Conservation (phyloP, 192 early-diverging fungal genomes). For the Coemansia sp. region DNA sequence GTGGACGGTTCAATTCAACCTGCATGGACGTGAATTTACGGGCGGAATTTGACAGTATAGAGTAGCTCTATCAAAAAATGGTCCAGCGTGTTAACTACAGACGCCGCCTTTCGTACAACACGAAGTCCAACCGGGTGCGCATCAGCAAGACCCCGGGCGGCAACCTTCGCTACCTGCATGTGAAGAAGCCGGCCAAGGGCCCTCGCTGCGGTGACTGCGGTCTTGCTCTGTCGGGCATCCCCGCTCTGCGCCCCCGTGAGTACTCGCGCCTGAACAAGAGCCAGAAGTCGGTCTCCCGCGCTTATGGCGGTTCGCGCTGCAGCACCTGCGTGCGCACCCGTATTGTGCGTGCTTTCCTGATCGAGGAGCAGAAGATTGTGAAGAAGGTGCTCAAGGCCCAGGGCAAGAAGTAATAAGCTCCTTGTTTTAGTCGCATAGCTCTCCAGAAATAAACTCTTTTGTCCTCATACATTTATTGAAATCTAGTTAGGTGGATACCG, state of each 20-base stretch:
- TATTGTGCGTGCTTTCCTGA: slow-evolving; percentile 97
- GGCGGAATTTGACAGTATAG: slow-evolving; percentile 14
- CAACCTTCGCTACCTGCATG: slow-evolving; percentile 87
- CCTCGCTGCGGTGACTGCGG: slow-evolving; percentile 99
- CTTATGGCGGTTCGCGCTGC: slow-evolving; percentile 98
- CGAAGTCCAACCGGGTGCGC: slow-evolving; percentile 79
- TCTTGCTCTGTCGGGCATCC: slow-evolving; percentile 82
- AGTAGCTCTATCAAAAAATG: slow-evolving; percentile 45
- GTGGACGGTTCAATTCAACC: background rate
- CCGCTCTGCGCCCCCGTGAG: slow-evolving; percentile 88
- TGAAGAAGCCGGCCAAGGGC: slow-evolving; percentile 87
- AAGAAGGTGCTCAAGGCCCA: slow-evolving; percentile 95
- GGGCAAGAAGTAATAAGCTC: slow-evolving; percentile 54
- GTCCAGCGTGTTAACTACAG: slow-evolving; percentile 81
- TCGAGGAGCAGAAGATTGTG: slow-evolving; percentile 99
- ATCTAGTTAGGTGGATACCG: slow-evolving; percentile 15
- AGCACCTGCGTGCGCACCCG: slow-evolving; percentile 79
- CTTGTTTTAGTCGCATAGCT: slow-evolving; percentile 4
- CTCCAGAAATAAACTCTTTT: slow-evolving; percentile 9
- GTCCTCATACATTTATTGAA: background rate
- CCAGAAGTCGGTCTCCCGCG: slow-evolving; percentile 90
- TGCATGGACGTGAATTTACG: background rate
- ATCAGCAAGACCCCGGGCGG: slow-evolving; percentile 82
- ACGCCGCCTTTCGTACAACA: slow-evolving; percentile 86
- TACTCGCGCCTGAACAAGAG: slow-evolving; percentile 89